Base-by-base conservation (phyloP, 257 asterid genomes). In the Primulina eburnea region DNA sequence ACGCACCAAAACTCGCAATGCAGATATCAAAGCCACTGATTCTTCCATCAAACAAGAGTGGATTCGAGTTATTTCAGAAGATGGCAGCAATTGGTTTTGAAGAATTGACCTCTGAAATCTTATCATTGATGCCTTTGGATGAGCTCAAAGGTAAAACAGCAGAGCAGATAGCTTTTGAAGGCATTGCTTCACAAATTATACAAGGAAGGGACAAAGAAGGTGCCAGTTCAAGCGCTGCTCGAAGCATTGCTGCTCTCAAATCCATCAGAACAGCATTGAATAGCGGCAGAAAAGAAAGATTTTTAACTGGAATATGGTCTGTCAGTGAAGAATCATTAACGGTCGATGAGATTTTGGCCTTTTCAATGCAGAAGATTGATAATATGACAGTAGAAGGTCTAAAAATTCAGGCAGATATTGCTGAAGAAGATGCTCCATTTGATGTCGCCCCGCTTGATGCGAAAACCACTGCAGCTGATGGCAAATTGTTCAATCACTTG, bases 141-240 rank as follows among this genome's bases (percentile, higher is more conserved):
- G 99, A 93, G 21, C 89, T 93, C 6, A 63, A 62, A 8, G 97
- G 99, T 0, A 90, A 93, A 73, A 83, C 96, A 26, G 99, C 99
- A 0, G 97, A 90, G 79, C 91, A 89, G 72, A 86, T 93, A 21
- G 99, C 99, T 0, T 93, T 93, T 58, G 99, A 93, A 76, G 99
- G 99, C 43, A 90, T 93, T 47, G 96, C 97, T 20, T 86, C 93
- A 1, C 91, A 93, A 1, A 89, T 93, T 37, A 83, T 93, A 60
- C 90, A 84, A 65, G 97, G 96, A 2, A 74, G 99, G 77, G 83
- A 82, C 78, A 84, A 75, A 71, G 96, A 87, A 77, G 96, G 94
- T 7, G 95, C 97, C 4, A 87, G 81, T 75, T 93, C 99, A 0
- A 93, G 86, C 43, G 97, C 99, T 1, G 95, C 96, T 20, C 87